Evolutionary conservation across 352 stramenopile genomes (phyloP).

Genomic region (Phytophthora niederhauseri): DNA sequence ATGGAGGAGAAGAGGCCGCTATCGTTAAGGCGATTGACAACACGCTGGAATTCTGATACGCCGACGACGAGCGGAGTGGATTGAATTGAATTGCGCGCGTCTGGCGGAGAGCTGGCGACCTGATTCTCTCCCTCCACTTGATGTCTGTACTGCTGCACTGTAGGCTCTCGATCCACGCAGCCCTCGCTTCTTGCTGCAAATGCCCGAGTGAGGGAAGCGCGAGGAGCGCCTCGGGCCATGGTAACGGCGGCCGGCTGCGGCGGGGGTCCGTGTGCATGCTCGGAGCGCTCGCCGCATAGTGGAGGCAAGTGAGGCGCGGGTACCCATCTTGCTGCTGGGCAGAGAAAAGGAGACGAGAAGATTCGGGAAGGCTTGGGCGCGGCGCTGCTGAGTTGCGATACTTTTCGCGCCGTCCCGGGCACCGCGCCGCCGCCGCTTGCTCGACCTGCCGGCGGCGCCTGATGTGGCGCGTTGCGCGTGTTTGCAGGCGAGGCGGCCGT

Average conservation of each 20-base stretch:
- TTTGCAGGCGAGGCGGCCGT: conserved; percentile 1
- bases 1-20: neutral
- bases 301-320: conserved; percentile 3
- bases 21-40: conserved; percentile 6
- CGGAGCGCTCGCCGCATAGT: neutral
- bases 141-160: neutral
- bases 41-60: conserved; percentile 24
- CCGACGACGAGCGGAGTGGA: neutral
- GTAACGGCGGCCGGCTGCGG: conserved; percentile 22
- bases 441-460: conserved; percentile 3
- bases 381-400: conserved; percentile 24
- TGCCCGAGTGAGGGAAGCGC: conserved; percentile 22
- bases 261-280: conserved; percentile 1
- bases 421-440: neutral
- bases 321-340: conserved; percentile 26
- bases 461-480: neutral
- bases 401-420: conserved; percentile 24
- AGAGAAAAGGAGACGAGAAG: conserved; percentile 29
- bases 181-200: conserved; percentile 10
- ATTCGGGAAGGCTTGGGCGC: conserved; percentile 19
- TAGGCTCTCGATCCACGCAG: neutral
- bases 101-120: conserved; percentile 7
- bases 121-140: conserved; percentile 14
- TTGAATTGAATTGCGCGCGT: conserved; percentile 14
- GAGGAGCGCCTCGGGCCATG: neutral